phyloP scores from a whole-genome alignment of 169 alveolate species.

The Cryptosporidium felis region DNA sequence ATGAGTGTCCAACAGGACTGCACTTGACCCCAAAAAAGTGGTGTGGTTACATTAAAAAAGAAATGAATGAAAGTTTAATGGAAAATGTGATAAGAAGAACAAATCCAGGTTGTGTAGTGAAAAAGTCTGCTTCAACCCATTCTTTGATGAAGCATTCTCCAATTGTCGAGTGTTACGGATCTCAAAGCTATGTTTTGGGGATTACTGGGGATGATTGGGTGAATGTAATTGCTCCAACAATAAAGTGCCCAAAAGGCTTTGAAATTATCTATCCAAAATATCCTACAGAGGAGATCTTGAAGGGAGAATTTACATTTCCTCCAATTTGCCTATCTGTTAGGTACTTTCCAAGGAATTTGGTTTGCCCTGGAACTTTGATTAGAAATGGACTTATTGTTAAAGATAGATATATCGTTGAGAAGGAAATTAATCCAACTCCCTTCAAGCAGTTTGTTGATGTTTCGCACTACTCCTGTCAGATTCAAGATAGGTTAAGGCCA shows the following conservation, averaged over 20 bases:
- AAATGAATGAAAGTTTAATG: neutral
- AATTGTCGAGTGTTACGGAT: slow-evolving; percentile 7
- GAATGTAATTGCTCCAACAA: slow-evolving; percentile 14
- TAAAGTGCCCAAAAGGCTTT: slow-evolving; percentile 53
- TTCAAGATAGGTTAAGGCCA: slow-evolving; percentile 37
- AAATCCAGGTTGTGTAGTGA: slow-evolving; percentile 43
- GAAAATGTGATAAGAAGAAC: slow-evolving; percentile 68
- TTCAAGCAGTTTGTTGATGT: slow-evolving; percentile 27
- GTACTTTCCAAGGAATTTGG: slow-evolving; percentile 41
- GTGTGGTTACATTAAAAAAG: slow-evolving; percentile 57
- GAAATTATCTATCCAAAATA: slow-evolving; percentile 31
- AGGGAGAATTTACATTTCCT: neutral
- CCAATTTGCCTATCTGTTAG: slow-evolving; percentile 21
- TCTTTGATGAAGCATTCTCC: slow-evolving; percentile 40
- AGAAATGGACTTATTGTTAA: slow-evolving; percentile 43
- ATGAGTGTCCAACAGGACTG: slow-evolving; percentile 39
- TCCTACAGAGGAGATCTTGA: neutral
- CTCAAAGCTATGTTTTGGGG: neutral
- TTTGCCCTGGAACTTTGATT: slow-evolving; percentile 33
- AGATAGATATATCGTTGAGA: slow-evolving; percentile 38
- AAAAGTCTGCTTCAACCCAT: slow-evolving; percentile 6
- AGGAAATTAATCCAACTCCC: slow-evolving; percentile 57
- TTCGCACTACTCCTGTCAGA: slow-evolving; percentile 27
- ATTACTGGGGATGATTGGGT: slow-evolving; percentile 57
- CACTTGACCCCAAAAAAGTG: slow-evolving; percentile 58